Conservation (phyloP, 192 early-diverging fungal genomes). For the Linnemannia exigua region DNA sequence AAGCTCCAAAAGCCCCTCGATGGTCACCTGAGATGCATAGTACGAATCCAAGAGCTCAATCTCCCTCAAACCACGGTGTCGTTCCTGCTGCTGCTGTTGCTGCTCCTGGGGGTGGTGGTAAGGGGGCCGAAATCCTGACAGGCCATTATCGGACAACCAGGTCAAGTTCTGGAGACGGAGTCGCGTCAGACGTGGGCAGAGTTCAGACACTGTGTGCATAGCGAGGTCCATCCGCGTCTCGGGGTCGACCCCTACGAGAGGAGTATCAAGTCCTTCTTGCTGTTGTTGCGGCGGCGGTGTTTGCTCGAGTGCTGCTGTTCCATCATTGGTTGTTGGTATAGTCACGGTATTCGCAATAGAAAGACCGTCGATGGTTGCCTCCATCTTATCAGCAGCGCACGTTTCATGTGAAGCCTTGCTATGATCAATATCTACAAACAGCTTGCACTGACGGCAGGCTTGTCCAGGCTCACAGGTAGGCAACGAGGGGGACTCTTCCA, state of each 20-base stretch:
- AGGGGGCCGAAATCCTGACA: conserved; percentile 21
- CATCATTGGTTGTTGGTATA: background rate
- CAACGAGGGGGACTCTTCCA: background rate
- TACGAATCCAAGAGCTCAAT: conserved; percentile 47
- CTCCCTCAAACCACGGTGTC: conserved; percentile 6
- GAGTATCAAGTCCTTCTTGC: background rate
- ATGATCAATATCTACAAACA: background rate
- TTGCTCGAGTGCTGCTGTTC: background rate
- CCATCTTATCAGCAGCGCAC: background rate
- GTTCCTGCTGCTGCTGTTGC: background rate
- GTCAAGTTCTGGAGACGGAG: conserved; percentile 29
- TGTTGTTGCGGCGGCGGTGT: background rate
- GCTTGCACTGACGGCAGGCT: background rate
- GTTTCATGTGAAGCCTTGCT: background rate
- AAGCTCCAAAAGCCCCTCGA: conserved; percentile 34
- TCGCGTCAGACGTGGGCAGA: conserved; percentile 6
- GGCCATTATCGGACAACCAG: conserved; percentile 33
- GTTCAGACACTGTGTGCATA: conserved; percentile 14
- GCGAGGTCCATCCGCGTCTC: conserved; percentile 39
- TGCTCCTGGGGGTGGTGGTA: background rate
- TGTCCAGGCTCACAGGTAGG: conserved; percentile 4
- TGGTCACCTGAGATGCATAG: conserved; percentile 37
- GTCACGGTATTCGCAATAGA: background rate
- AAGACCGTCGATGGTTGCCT: background rate
- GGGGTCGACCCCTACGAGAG: background rate